Percentiles rank a stretch among this genome's conserved stretches.
phyloP scores from a whole-genome alignment of 2,329 filamentous ascomycete species.

The Coniochaeta hoffmannii region DNA sequence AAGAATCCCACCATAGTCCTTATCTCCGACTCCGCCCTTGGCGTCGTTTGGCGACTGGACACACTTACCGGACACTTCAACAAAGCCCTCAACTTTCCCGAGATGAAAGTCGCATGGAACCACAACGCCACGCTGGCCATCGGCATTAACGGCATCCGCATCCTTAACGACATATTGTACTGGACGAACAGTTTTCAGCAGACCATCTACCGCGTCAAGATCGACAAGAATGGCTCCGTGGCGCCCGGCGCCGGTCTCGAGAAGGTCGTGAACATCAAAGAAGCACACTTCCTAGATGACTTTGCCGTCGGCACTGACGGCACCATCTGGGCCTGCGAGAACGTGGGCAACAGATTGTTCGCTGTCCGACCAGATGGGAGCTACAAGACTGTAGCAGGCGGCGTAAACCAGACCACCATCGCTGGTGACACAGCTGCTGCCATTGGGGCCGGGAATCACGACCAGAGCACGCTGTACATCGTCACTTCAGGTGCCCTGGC shows the following conservation, averaged over 20 bases:
- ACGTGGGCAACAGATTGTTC: slow-evolving; percentile 8
- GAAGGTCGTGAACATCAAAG: slow-evolving; percentile 3
- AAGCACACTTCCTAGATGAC: slow-evolving; percentile 12
- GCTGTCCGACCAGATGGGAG: slow-evolving; percentile 4
- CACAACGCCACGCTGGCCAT: slow-evolving; percentile 28
- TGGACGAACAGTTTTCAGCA: slow-evolving; percentile 37
- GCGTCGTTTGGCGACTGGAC: slow-evolving; percentile 19
- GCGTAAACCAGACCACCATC: slow-evolving; percentile 5
- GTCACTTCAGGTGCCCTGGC: slow-evolving; percentile 11
- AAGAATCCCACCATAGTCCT: slow-evolving; percentile 10
- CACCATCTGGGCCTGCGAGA: slow-evolving; percentile 11
- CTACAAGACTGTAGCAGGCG: slow-evolving; percentile 5
- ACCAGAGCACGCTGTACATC: slow-evolving; percentile 15
- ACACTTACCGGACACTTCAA: slow-evolving; percentile 11
- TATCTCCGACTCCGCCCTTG: slow-evolving; percentile 16
- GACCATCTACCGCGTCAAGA: slow-evolving; percentile 13
- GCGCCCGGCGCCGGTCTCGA: slow-evolving; percentile 7
- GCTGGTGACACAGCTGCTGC: slow-evolving; percentile 13
- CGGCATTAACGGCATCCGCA: slow-evolving; percentile 28
- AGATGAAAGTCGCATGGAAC: slow-evolving; percentile 31
- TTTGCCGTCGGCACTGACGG: slow-evolving; percentile 11
- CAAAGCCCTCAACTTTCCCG: slow-evolving; percentile 12
- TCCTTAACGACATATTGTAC: slow-evolving; percentile 35
- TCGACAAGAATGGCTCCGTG: slow-evolving; percentile 5
- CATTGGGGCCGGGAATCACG: slow-evolving; percentile 11